Base-by-base conservation (phyloP, 306 rosid species). In the Cicer chorassanicum region DNA sequence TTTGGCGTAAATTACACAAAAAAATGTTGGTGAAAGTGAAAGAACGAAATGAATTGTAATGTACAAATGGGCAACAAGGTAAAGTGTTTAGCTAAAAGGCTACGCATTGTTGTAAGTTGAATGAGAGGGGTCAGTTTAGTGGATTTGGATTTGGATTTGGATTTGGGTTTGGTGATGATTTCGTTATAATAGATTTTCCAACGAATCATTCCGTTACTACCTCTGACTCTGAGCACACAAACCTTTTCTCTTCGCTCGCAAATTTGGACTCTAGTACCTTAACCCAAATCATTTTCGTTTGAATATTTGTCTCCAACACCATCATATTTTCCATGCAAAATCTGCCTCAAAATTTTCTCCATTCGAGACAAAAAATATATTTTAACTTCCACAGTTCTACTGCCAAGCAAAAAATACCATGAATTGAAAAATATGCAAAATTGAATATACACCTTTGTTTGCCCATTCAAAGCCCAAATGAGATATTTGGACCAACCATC, bases 221-320 rank as follows among this genome's bases (percentile, higher is more conserved):
- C 34, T 29, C 34, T 29, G 34, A 29, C 34, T 29, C 34, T 29
- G 34, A 29, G 0, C 34, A 29, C 34, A 4, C 34, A 29, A 29
- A 29, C 34, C 34, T 29, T 29, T 29, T 29, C 4, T 40, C 44
- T 79, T 83, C 91, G 85, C 92, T 80, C 89, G 51, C 82, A 75
- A 85, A 56, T 42, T 63, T 68, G 71, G 77, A 60, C 71, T 73
- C 0, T 29, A 18, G 11, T 9, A 53, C 59, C 62, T 19, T 85
- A 84, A 86, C 40, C 76, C 16, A 79, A 86, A 92, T 92, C 86
- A 92, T 90, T 88, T 15, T 41, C 77, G n/a, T 88, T 88, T 84
- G 92, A 92, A 92, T 46, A 78, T 74, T 85, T 90, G 96, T 90
- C 96, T 68, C 92, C 89, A 49, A 40, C 74, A 79, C 89, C 88